Conservation (phyloP, 495 filamentous ascomycete species). For the Penicillium goetzii region DNA sequence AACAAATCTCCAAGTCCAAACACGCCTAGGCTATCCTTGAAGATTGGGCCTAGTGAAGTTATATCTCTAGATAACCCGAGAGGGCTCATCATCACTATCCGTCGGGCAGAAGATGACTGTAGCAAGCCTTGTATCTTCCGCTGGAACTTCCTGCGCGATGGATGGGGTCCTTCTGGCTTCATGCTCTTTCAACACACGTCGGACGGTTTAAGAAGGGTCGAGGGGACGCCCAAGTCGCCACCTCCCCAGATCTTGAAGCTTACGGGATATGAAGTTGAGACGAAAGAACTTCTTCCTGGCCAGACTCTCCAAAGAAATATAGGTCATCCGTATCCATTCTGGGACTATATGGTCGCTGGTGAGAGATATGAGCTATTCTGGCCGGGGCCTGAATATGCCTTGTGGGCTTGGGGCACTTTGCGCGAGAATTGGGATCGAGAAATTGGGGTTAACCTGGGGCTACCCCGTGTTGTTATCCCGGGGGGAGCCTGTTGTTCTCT, state of each 20-base stretch:
- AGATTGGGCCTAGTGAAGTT: neutral
- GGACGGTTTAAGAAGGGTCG: conserved; percentile 9
- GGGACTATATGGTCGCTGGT: conserved; percentile 13
- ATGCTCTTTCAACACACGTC: conserved; percentile 7
- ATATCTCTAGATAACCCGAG: neutral
- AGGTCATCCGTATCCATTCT: neutral
- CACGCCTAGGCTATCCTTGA: neutral
- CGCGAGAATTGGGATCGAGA: conserved; percentile 11
- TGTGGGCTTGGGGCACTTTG: conserved; percentile 20
- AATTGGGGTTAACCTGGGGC: neutral
- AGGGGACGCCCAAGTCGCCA: neutral
- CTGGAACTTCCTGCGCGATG: neutral
- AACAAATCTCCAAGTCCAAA: neutral
- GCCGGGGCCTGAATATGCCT: conserved; percentile 19
- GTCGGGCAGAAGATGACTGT: neutral
- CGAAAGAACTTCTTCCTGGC: neutral
- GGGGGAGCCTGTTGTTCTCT: neutral
- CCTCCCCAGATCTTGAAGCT: neutral
- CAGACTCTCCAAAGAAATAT: neutral
- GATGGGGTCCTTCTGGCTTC: conserved; percentile 13
- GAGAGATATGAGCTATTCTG: conserved; percentile 20
- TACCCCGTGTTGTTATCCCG: neutral
- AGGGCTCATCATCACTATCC: neutral
- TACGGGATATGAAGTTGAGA: neutral
- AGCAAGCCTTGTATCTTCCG: neutral